A percentile compares a stretch with the other conserved stretches of the same genome.
These are phyloP conservation scores for Fusarium papillatum DNA, from an alignment of 2,329 filamentous ascomycete genomes.

Conservation along the genomic window DNA sequence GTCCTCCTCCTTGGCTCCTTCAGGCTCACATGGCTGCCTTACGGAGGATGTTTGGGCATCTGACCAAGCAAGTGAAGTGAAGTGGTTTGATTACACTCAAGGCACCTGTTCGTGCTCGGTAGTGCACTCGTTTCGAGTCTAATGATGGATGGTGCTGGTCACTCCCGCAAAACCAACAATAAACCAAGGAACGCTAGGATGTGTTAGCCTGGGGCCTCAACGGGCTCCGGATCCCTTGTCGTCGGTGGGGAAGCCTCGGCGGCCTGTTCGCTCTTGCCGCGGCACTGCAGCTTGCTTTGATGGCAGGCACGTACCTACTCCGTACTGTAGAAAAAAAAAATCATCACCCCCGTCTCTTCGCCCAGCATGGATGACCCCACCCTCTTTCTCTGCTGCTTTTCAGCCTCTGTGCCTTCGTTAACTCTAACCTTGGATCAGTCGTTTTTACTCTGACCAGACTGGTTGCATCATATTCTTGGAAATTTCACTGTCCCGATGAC, in stretches of 20 bases:
- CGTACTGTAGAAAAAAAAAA: background rate
- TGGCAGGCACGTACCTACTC: slow-evolving; percentile 1
- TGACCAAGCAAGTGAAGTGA: background rate
- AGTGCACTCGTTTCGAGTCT: slow-evolving; percentile 11
- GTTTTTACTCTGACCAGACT: background rate
- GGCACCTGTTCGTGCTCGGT: slow-evolving; percentile 3
- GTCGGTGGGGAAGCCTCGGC: slow-evolving; percentile 21
- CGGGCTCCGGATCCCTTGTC: slow-evolving; percentile 25
- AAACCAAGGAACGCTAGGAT: slow-evolving; percentile 16
- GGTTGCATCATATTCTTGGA: background rate
- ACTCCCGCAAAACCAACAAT: slow-evolving; percentile 11
- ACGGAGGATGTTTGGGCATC: background rate
- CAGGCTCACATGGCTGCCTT: background rate
- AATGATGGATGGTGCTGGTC: slow-evolving; percentile 23
- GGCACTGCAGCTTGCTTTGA: slow-evolving; percentile 21
- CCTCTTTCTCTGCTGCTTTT: slow-evolving; percentile 7
- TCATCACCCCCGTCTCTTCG: background rate
- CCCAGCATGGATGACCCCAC: slow-evolving; percentile 7
- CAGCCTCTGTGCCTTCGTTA: slow-evolving; percentile 7
- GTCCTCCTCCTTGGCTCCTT: background rate
- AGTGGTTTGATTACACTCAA: slow-evolving; percentile 5
- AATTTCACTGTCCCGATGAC: background rate
- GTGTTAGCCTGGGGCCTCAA: slow-evolving; percentile 10
- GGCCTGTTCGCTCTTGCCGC: slow-evolving; percentile 37
- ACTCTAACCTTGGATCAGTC: slow-evolving; percentile 1